A percentile compares a stretch with the other conserved stretches of the same genome.
These are phyloP conservation scores for Candida parachauliodes DNA, from an alignment of 805 yeast species.

Conservation along the genomic window DNA sequence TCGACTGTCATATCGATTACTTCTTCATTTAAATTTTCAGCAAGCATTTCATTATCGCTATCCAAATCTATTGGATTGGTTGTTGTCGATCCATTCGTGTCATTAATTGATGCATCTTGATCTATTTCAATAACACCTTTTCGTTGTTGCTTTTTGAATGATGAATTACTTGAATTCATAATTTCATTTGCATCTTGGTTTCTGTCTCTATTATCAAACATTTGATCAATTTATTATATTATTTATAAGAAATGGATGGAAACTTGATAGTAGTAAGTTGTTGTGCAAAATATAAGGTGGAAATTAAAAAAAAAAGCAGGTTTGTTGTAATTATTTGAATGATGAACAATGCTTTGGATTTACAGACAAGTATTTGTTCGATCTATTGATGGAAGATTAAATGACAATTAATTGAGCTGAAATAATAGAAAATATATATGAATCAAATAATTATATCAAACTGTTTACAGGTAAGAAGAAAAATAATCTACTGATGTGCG, in stretches of 20 bases:
- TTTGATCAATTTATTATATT: too few species aligned
- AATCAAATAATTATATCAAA: slow-evolving; percentile 1
- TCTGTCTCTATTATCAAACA: too few species aligned
- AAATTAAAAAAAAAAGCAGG: too few species aligned
- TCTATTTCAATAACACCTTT: background rate
- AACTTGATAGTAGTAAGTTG: too few species aligned
- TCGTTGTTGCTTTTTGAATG: background rate
- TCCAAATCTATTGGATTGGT: slow-evolving; percentile 6
- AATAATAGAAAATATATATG: background rate
- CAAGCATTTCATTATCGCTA: slow-evolving; percentile 4
- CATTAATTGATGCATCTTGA: slow-evolving; percentile 1
- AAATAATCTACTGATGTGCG: slow-evolving; percentile 1
- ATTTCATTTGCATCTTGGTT: too few species aligned
- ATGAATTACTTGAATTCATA: too few species aligned
- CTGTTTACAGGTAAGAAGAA: background rate
- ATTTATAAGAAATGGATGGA: too few species aligned
- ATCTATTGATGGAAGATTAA: too few species aligned
- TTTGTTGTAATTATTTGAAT: slow-evolving; percentile 1
- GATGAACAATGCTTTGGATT: too few species aligned
- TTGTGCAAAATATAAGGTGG: too few species aligned
- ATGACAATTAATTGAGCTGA: too few species aligned
- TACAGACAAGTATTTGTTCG: too few species aligned
- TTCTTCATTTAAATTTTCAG: slow-evolving; percentile 2
- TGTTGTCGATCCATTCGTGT: slow-evolving; percentile 2
- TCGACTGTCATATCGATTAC: slow-evolving; percentile 12